Evolutionary conservation across 495 filamentous ascomycete species (phyloP).

Genomic region (Zalerion maritima): DNA sequence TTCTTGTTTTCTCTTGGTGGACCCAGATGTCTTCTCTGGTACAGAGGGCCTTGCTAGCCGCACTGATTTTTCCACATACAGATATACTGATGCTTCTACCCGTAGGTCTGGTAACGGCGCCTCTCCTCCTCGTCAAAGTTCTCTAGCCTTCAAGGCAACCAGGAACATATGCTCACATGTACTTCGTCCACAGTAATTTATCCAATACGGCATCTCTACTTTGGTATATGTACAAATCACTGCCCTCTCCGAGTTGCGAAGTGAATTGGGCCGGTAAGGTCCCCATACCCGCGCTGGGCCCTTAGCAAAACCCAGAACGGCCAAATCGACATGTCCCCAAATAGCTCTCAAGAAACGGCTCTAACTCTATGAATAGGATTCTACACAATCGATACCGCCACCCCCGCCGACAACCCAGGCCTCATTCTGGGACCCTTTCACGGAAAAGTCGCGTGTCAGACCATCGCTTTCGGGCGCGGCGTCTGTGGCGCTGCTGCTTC

Average conservation of each 20-base stretch:
- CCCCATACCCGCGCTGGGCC: neutral
- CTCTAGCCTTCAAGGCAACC: no score
- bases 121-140: no score
- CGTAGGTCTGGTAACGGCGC: constrained; percentile 17
- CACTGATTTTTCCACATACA: constrained; percentile 1
- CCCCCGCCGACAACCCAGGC: constrained; percentile 26
- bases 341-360: neutral
- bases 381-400: constrained; percentile 59
- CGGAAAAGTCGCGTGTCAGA: constrained; percentile 78
- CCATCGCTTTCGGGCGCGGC: constrained; percentile 62
- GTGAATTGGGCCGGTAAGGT: constrained; percentile 74
- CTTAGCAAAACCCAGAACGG: neutral
- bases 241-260: constrained; percentile 53
- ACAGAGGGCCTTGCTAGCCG: no score
- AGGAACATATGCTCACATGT: no score
- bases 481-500: constrained; percentile 72
- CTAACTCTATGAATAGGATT: constrained; percentile 35
- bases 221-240: constrained; percentile 70
- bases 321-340: neutral
- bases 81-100: constrained; percentile 1
- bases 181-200: constrained; percentile 80
- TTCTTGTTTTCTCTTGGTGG: no score
- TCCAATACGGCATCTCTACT: constrained; percentile 73
- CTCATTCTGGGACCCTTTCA: constrained; percentile 81
- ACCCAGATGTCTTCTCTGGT: no score